A percentile compares a stretch with the other conserved stretches of the same genome.
phyloP scores from a whole-genome alignment of 2,329 filamentous ascomycete species.

The Graphilbum ipis-grandicollis region DNA sequence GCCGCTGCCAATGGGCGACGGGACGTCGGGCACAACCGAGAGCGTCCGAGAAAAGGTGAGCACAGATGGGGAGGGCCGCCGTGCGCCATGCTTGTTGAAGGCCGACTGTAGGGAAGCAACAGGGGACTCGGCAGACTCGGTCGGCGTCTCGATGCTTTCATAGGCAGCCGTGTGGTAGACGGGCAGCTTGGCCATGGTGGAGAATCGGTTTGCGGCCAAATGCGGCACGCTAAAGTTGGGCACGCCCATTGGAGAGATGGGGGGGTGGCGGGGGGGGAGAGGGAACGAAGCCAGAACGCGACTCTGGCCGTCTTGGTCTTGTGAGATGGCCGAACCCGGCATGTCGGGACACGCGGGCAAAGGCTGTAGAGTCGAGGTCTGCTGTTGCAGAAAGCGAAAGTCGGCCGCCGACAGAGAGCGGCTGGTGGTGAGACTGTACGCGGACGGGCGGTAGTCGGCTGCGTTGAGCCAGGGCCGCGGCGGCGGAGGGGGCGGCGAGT shows the following conservation, averaged over 20 bases:
- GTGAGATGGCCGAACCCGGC: background rate
- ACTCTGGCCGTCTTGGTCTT: background rate
- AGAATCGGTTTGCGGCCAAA: conserved; percentile 26
- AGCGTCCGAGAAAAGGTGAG: conserved; percentile 31
- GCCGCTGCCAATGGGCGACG: too few species aligned
- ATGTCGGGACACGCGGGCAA: too few species aligned
- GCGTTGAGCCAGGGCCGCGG: conserved; percentile 32
- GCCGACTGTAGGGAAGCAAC: too few species aligned
- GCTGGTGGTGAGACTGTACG: conserved; percentile 20
- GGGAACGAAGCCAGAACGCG: background rate
- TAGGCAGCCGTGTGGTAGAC: too few species aligned
- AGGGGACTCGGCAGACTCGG: too few species aligned
- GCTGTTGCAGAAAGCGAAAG: conserved; percentile 8
- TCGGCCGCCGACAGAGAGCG: conserved; percentile 22
- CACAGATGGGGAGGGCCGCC: conserved; percentile 23
- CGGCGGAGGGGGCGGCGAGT: background rate
- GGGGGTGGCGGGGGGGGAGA: background rate
- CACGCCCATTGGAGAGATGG: conserved; percentile 12
- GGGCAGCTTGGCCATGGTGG: conserved; percentile 15
- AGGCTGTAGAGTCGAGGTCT: too few species aligned
- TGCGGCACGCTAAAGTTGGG: conserved; percentile 38
- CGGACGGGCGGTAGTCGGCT: conserved; percentile 30
- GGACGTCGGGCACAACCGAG: conserved; percentile 36
- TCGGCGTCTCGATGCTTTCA: too few species aligned
- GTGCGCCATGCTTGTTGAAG: conserved; percentile 12